Conservation (phyloP, 2,329 filamentous ascomycete genomes). For the Penicillium sp. region DNA sequence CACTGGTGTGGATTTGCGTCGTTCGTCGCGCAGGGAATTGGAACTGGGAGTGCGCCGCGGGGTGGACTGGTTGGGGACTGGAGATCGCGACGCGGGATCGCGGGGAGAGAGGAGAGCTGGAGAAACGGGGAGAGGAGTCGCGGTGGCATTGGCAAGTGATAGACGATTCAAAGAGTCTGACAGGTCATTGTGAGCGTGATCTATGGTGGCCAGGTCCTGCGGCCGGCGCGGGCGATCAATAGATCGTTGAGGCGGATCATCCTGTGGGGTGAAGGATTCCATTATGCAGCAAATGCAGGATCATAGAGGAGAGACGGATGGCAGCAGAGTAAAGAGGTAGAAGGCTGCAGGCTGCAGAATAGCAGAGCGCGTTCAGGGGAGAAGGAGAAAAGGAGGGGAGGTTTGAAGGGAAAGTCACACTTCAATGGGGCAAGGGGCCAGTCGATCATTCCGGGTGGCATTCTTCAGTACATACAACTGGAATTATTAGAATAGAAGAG, state of each 20-base stretch:
- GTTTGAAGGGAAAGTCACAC: not conserved
- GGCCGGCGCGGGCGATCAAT: constrained; percentile 14
- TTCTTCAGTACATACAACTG: constrained; percentile 3
- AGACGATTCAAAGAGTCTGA: constrained; percentile 33
- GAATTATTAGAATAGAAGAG: too few relatives aligned
- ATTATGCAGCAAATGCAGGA: constrained; percentile 32
- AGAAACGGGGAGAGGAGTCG: constrained; percentile 32
- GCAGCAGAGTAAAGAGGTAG: not conserved
- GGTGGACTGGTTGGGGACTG: constrained; percentile 22
- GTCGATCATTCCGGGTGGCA: constrained; percentile 23
- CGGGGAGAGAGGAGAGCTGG: constrained; percentile 33
- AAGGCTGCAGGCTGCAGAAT: not conserved
- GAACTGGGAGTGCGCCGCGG: constrained; percentile 40
- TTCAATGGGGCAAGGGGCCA: constrained; percentile 21
- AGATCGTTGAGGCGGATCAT: constrained; percentile 26
- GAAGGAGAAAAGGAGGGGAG: constrained; percentile 18
- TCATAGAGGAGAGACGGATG: constrained; percentile 8
- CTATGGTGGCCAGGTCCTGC: constrained; percentile 18
- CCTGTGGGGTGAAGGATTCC: constrained; percentile 34
- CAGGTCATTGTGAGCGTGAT: constrained; percentile 21
- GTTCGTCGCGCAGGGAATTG: constrained; percentile 42
- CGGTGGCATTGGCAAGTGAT: constrained; percentile 28
- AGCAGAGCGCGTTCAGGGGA: not conserved
- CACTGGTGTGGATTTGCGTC: constrained; percentile 37
- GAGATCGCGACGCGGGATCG: constrained; percentile 26